These are phyloP conservation scores for Beauveria scarabaeidicola DNA, from an alignment of 2,329 filamentous ascomycete species.

Conservation along the genomic window DNA sequence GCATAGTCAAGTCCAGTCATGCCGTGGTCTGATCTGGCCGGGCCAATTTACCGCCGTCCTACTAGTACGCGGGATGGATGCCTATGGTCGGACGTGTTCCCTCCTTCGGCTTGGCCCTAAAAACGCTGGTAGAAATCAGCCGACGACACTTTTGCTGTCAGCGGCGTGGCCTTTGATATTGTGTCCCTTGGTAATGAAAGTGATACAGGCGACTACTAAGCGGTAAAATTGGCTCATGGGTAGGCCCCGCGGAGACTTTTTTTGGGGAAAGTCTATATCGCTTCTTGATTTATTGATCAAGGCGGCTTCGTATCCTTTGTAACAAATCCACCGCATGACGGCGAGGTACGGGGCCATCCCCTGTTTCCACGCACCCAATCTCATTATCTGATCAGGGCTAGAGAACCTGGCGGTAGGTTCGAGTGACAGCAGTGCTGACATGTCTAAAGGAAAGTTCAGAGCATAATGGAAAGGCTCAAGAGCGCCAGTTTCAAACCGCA, in stretches of 20 bases:
- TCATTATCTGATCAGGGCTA: neutral
- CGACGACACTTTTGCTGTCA: neutral
- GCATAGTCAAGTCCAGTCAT: neutral
- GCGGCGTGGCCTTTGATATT: neutral
- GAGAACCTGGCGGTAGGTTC: neutral
- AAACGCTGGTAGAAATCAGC: neutral
- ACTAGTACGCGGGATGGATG: neutral
- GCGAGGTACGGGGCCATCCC: neutral
- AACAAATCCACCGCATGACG: neutral
- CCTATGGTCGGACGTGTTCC: neutral
- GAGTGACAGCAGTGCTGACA: neutral
- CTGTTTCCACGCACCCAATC: neutral
- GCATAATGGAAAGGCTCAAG: no score
- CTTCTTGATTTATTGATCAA: neutral
- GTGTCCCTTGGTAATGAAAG: neutral
- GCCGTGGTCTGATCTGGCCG: slow-evolving; percentile 1
- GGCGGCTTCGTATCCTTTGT: neutral
- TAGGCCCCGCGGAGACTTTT: neutral
- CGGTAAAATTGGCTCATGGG: neutral
- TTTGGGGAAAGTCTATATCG: neutral
- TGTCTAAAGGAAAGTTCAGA: neutral
- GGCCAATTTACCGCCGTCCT: neutral
- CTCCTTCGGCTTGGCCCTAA: neutral
- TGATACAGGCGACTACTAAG: neutral
- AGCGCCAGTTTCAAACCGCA: no score